A percentile compares a stretch with the other conserved stretches of the same genome.
phyloP scores from a whole-genome alignment of 805 yeast species.

The Myxozyma udenii region DNA sequence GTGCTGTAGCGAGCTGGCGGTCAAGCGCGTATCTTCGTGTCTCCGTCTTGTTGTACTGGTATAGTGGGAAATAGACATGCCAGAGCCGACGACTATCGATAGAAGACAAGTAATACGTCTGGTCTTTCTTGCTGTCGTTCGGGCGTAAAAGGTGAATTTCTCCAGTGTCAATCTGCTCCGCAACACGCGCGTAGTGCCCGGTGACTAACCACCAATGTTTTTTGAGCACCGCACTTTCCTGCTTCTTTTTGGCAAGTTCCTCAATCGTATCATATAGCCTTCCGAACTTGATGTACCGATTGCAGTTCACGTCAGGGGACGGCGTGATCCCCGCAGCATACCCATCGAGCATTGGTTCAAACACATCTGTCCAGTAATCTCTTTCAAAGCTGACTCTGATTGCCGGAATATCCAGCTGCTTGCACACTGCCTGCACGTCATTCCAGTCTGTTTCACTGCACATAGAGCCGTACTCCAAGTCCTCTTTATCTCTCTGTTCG shows the following conservation, averaged over 20 bases:
- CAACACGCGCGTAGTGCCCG: slow-evolving; percentile 46
- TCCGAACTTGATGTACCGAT: slow-evolving; percentile 84
- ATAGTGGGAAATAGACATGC: slow-evolving; percentile 71
- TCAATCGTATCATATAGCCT: slow-evolving; percentile 53
- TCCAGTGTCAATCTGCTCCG: slow-evolving; percentile 33
- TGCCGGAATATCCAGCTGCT: slow-evolving; percentile 61
- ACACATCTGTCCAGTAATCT: slow-evolving; percentile 91
- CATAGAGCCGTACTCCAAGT: slow-evolving; percentile 11
- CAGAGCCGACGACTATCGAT: slow-evolving; percentile 48
- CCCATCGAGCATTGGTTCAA: slow-evolving; percentile 80
- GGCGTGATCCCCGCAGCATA: slow-evolving; percentile 80
- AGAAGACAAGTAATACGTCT: slow-evolving; percentile 82
- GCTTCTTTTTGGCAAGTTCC: slow-evolving; percentile 36
- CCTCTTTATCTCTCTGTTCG: slow-evolving; percentile 6
- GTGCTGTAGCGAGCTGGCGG: slow-evolving; percentile 55
- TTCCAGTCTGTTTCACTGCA: slow-evolving; percentile 80
- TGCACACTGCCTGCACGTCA: slow-evolving; percentile 67
- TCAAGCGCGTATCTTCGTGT: slow-evolving; percentile 65
- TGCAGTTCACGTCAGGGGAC: slow-evolving; percentile 91
- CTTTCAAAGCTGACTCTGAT: slow-evolving; percentile 78
- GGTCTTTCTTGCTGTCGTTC: slow-evolving; percentile 66
- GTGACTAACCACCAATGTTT: slow-evolving; percentile 80
- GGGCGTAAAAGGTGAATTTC: slow-evolving; percentile 56
- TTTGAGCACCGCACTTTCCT: slow-evolving; percentile 14
- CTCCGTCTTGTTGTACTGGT: slow-evolving; percentile 70